Conservation (phyloP, 306 rosid genomes). For the Ormosia semicastrata region DNA sequence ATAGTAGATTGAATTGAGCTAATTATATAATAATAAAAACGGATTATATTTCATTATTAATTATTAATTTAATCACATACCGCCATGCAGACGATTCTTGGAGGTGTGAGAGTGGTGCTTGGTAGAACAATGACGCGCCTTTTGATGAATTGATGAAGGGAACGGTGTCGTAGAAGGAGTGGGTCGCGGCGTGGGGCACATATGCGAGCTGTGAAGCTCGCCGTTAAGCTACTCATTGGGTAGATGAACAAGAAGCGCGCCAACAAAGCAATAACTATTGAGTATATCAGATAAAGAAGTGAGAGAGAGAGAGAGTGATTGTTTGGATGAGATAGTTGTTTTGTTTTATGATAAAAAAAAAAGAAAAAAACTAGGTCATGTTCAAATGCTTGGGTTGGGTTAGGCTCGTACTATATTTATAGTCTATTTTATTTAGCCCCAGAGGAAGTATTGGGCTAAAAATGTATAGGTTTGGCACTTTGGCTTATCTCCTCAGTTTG, state of each 20-base stretch:
- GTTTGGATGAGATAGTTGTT: too few species aligned
- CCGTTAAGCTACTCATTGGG: slow-evolving; percentile 56
- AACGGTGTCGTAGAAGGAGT: slow-evolving; percentile 35
- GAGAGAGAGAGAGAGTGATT: too few species aligned
- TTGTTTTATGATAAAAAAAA: too few species aligned
- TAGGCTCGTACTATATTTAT: too few species aligned
- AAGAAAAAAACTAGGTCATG: too few species aligned
- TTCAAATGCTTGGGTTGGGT: too few species aligned
- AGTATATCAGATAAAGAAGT: slow-evolving; percentile 11
- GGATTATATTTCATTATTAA: background rate
- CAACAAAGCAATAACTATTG: background rate
- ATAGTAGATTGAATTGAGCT: background rate
- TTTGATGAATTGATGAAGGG: slow-evolving; percentile 30
- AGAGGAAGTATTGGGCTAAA: too few species aligned
- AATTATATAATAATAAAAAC: background rate
- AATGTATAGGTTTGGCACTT: too few species aligned
- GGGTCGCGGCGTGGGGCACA: slow-evolving; percentile 26
- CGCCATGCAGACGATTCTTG: slow-evolving; percentile 85
- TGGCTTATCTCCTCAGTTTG: too few species aligned
- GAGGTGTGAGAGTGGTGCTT: slow-evolving; percentile 25
- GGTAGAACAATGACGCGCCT: slow-evolving; percentile 39
- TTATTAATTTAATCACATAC: slow-evolving; percentile 24
- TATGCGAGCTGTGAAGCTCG: slow-evolving; percentile 57
- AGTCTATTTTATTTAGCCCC: too few species aligned
- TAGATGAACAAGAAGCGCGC: background rate